These are phyloP conservation scores for Pseudogymnoascus sp. DNA, from an alignment of 2,329 filamentous ascomycete species.

Conservation along the genomic window DNA sequence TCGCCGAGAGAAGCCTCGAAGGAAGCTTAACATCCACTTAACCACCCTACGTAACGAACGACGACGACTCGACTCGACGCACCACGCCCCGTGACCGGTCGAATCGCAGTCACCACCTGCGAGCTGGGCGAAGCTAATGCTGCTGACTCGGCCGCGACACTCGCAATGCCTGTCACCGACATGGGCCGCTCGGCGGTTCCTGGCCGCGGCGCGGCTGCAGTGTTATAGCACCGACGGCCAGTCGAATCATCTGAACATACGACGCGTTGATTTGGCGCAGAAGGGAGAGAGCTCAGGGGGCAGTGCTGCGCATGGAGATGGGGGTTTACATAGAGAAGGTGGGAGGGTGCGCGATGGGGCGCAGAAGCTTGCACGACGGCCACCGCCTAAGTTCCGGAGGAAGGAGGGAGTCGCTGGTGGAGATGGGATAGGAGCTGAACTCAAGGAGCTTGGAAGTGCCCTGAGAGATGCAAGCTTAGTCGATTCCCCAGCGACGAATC, in stretches of 20 bases:
- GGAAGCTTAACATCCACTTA: background rate
- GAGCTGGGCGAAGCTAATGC: slow-evolving; percentile 33
- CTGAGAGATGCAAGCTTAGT: background rate
- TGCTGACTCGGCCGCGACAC: slow-evolving; percentile 34
- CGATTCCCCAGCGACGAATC: background rate
- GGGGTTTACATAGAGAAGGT: background rate
- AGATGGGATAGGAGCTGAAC: background rate
- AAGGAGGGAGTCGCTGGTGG: background rate
- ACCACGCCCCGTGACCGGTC: background rate
- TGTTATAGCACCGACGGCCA: background rate
- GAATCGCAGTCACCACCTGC: slow-evolving; percentile 21
- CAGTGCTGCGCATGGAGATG: background rate
- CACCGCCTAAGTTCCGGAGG: background rate
- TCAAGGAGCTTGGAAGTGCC: background rate
- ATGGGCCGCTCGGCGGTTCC: slow-evolving; percentile 32
- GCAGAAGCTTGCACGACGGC: background rate
- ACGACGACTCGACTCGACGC: background rate
- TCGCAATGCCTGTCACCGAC: slow-evolving; percentile 37
- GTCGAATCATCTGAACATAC: background rate
- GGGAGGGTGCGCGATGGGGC: background rate
- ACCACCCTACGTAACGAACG: background rate
- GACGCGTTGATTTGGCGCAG: background rate
- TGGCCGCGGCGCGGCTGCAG: slow-evolving; percentile 4
- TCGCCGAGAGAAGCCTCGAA: background rate
- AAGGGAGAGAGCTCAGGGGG: background rate